phyloP scores from a whole-genome alignment of 305 asterid genomes.

The Rubia peregrina region DNA sequence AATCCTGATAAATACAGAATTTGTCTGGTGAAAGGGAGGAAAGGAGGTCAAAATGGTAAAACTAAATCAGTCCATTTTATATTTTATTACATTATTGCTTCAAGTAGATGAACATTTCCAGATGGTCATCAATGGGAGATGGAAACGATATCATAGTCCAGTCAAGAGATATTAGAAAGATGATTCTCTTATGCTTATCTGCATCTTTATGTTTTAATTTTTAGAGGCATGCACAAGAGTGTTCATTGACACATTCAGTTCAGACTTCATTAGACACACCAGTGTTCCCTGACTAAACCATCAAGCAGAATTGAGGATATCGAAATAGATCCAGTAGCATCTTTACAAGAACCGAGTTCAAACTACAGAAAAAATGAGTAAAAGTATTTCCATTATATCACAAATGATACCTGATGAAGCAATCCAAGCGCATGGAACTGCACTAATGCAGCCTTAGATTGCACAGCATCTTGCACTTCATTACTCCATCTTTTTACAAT shows the following conservation, averaged over 20 bases:
- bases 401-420: conserved; percentile 77
- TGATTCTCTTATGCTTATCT: neutral
- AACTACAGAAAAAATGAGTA: neutral
- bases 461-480: conserved; percentile 99
- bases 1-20: neutral
- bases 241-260: neutral
- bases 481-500: conserved; percentile 99
- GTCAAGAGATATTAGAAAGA: neutral
- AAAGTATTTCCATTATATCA: neutral
- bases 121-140: neutral
- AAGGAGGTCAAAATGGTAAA: neutral
- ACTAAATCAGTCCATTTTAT: neutral
- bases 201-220: neutral
- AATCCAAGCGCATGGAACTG: conserved; percentile 96
- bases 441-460: conserved; percentile 94
- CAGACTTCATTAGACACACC: conserved; percentile 1
- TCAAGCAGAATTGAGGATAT: neutral
- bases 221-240: neutral
- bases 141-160: neutral
- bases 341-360: neutral
- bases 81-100: neutral
- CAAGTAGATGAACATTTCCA: neutral
- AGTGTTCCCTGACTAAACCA: neutral
- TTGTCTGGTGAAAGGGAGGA: neutral
- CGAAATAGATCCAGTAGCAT: neutral